A percentile compares a stretch with the other conserved stretches of the same genome.
Evolutionary conservation across 2,329 filamentous ascomycete genomes (phyloP).

Genomic region (Biscogniauxia mediterranea): DNA sequence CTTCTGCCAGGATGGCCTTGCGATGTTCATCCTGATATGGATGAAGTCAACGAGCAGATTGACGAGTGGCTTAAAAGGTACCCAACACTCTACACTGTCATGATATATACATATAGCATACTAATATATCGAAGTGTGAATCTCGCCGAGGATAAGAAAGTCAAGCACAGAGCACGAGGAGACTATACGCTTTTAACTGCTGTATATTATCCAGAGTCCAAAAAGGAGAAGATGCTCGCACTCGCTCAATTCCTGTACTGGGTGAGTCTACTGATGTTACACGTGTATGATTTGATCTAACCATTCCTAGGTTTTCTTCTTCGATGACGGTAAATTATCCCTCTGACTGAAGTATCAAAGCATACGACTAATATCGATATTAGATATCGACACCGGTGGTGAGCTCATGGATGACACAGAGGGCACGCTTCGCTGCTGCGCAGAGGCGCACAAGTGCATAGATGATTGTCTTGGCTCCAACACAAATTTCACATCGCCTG

Average conservation of each 20-base stretch:
- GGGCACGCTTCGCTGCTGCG: constrained; percentile 23
- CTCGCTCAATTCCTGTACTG: constrained; percentile 31
- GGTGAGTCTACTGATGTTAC: constrained; percentile 14
- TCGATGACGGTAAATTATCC: constrained; percentile 25
- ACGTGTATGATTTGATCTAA: constrained; percentile 4
- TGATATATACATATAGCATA: not conserved
- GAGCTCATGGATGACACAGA: constrained; percentile 28
- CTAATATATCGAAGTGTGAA: constrained; percentile 23
- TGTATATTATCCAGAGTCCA: constrained; percentile 29
- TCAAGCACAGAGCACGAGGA: constrained; percentile 27
- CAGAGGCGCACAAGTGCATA: constrained; percentile 26
- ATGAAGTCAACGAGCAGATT: constrained; percentile 26
- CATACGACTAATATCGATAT: not conserved
- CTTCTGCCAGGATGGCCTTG: constrained; percentile 30
- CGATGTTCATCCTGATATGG: constrained; percentile 25
- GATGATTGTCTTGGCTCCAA: constrained; percentile 27
- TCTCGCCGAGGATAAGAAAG: constrained; percentile 26
- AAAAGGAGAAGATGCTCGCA: constrained; percentile 27
- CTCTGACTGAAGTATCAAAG: not conserved
- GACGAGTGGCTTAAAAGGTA: constrained; percentile 30
- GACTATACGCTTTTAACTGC: constrained; percentile 29
- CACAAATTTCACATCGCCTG: constrained; percentile 23
- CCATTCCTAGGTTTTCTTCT: constrained; percentile 26
- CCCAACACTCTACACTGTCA: constrained; percentile 12
- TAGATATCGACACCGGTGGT: constrained; percentile 32